Evolutionary conservation across 176 grass and related monocot species (phyloP), one percentile per base, ranked within the genome.

Genomic region (Tuctoria greenei): DNA sequence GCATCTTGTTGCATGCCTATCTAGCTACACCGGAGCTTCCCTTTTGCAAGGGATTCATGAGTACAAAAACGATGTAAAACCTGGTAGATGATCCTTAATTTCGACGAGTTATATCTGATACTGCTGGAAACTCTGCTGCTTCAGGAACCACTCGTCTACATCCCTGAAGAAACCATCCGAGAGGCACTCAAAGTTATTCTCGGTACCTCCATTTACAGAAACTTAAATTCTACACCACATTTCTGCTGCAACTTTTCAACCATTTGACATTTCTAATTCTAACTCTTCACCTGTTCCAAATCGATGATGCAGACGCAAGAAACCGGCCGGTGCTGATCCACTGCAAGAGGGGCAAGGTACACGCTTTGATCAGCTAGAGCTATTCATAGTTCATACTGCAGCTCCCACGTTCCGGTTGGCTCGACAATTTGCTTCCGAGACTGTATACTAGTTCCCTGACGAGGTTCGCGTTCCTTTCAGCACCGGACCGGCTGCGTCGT

Each of bases 301-400:
- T 35, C 6, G 8, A 78, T 82, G 8, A 78, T 82, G 25, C 81
- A 98, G 95, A 98, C 45, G 82, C 64, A 23, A 72, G 68, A 84
- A 98, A 98, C 46, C 95, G 90, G 26, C 95, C 95, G 1, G 79
- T 94, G 77, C 95, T 98, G 66, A 92, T 98, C 25, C 91, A 98
- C 63, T 98, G 95, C 79, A 98, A 81, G 68, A 87, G 95, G 84
- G 95, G 95, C 56, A 94, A 98, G 85, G 95, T 91, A 67, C 63
- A 66, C 65, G 71, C 27, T 5, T 28, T 23, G 28, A 58, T 67
- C 69, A 56, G 1, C 42, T 61, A n/a, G n/a, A n/a, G n/a, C n/a
- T n/a, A n/a, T n/a, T n/a, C n/a, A n/a, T n/a, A n/a, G 16, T 42
- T 27, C 31, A 37, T 4, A 27, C 21, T 23, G 65, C 10, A 56